Evolutionary conservation across 73 alveolate species (phyloP), one percentile per base, ranked within the genome.

Genomic region (Stentor coeruleus): DNA sequence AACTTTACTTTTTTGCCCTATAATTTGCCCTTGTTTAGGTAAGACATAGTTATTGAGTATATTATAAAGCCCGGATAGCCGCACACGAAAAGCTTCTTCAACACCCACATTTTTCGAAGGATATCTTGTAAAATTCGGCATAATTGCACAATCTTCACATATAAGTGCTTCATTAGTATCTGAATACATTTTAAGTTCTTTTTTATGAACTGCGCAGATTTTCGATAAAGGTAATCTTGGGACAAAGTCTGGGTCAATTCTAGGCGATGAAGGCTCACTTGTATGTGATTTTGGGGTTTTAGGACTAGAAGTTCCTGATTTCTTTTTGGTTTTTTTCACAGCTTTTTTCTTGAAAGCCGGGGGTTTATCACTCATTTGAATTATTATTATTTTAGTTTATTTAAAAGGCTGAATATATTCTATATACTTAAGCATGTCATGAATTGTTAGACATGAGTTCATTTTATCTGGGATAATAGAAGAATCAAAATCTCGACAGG

Each of bases 301-400:
- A 20, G 66, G 66, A 28, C 49, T 1, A 26, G 40, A 20, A 11
- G 40, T 20, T n/a, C n/a, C n/a, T 33, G 79, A 66, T 20, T 66
- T 66, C 33, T 66, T 66, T 66, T 66, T 66, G 20, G 42, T 33
- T 66, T 66, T 66, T 31, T 66, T 66, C 49, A 26, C 37, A 33
- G 79, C 33, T 31, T 66, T 66, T 33, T 66, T 66, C 39, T 66
- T 66, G n/a, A 26, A 0, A 28, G 79, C n/a, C 14, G 79, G 79
- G 33, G 79, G 79, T 66, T 66, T 66, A 11, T 66, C 79, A 2
- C 79, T 66, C 79, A 66, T 66, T 66, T 66, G n/a, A 66, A 66
- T 20, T 20, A 20, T 66, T 1, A 66, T 66, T 66, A 31, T n/a
- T n/a, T n/a, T n/a, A n/a, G n/a, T n/a, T n/a, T n/a, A n/a, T n/a